A percentile compares a stretch with the other conserved stretches of the same genome.
Conservation (phyloP, 192 early-diverging fungal genomes). For the Neocallimastix lanati region DNA sequence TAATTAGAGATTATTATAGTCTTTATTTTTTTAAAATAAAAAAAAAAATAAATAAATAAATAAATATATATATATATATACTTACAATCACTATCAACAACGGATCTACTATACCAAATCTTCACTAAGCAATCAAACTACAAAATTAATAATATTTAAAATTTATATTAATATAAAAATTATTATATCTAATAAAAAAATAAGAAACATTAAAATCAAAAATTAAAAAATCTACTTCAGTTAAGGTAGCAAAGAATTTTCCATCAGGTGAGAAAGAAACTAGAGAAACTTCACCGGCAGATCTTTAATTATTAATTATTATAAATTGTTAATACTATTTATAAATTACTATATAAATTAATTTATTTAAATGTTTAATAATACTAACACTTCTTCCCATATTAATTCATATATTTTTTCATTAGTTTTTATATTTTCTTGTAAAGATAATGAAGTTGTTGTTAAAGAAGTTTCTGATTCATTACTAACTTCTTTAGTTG, state of each 20-base stretch:
- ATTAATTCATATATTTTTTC: neutral
- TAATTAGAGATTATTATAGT: no score
- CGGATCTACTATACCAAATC: neutral
- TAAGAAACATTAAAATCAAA: no score
- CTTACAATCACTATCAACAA: neutral
- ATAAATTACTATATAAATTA: no score
- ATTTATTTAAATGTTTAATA: no score
- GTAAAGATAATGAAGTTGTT: neutral
- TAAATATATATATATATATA: neutral
- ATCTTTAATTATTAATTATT: no score
- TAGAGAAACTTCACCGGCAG: neutral
- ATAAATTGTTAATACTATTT: no score
- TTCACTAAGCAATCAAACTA: neutral
- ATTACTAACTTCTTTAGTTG: neutral
- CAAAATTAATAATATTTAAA: neutral
- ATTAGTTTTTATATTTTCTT: neutral
- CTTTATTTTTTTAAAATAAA: no score
- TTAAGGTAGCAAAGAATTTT: neutral
- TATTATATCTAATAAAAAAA: no score
- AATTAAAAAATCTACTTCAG: neutral
- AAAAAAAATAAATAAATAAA: no score
- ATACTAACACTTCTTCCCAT: neutral
- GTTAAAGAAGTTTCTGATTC: neutral
- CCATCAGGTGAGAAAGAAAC: neutral
- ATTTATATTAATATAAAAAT: no score